Base-by-base conservation (phyloP, 257 asterid species). In the Petunia axillaris region DNA sequence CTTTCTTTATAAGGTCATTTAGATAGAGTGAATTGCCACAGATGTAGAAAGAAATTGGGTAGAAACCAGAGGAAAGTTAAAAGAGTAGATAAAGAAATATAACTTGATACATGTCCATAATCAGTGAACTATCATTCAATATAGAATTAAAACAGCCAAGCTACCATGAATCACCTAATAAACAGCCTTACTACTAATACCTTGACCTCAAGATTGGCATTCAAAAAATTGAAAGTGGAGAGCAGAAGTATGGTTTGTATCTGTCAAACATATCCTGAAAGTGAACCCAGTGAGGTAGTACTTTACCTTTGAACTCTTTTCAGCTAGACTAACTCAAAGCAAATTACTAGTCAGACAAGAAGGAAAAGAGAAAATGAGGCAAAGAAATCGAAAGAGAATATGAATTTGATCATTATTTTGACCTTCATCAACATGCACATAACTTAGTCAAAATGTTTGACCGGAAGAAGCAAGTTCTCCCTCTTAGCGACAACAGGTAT, bases 21-120 rank as follows among this genome's bases (percentile, higher is more conserved):
- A 85, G 88, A 68, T 81, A 83, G 25, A 25, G 79, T 77, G 84
- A 85, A 59, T 84, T 80, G 85, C 80, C 86, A 86, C 87, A 85
- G 86, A 86, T 70, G 87, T 90, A 89, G 93, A 87, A 80, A 81
- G 78, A 75, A 84, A 79, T 36, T 80, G 82, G 88, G 80, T 81
- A 88, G 84, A 83, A 10, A 13, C 41, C 37, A 75, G 43, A 74
- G 36, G 41, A 35, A 53, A 15, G 9, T 43, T 25, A 35, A 52
- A 36, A 73, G 57, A 43, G 43, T 53, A 53, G 79, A 75, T 75
- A 53, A 37, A 60, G 53, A 37, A 36, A 53, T 38, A 2, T 25
- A 25, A 25, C 25, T 25, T 25, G 25, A 25, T 25, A 25, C 25
- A 25, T 25, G 25, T 25, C 25, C 25, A 25, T 25, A 25, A 25